Percentiles rank a stretch among this genome's conserved stretches.
These are phyloP conservation scores for Ceratocystis variospora DNA, from an alignment of 2,329 filamentous ascomycete genomes.

Conservation along the genomic window DNA sequence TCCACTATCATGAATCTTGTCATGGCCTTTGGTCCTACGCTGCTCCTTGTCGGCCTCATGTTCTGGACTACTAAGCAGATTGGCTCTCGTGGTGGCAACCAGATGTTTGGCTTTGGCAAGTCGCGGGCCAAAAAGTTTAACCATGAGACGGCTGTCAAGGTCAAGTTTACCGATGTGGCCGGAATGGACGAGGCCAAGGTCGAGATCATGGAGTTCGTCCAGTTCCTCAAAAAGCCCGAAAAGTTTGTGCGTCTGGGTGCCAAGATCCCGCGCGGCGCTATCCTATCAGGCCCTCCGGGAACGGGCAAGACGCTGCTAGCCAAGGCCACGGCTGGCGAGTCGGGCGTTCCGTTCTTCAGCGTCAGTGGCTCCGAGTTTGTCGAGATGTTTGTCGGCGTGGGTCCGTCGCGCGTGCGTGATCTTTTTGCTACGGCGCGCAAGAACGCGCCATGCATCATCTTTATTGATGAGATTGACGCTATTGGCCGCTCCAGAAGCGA, in stretches of 20 bases:
- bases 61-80: slow-evolving; percentile 68
- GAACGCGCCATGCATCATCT: slow-evolving; percentile 95
- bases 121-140: slow-evolving; percentile 96
- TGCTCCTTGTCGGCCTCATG: slow-evolving; percentile 72
- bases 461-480: slow-evolving; percentile 98
- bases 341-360: slow-evolving; percentile 92
- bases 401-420: slow-evolving; percentile 86
- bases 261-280: slow-evolving; percentile 94
- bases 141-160: slow-evolving; percentile 88
- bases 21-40: slow-evolving; percentile 67
- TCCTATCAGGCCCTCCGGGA: slow-evolving; percentile 91
- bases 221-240: slow-evolving; percentile 86
- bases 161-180: slow-evolving; percentile 92
- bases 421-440: slow-evolving; percentile 89
- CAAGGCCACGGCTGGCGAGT: slow-evolving; percentile 95
- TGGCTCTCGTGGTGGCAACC: slow-evolving; percentile 52
- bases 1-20: slow-evolving; percentile 56
- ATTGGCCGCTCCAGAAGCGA: slow-evolving; percentile 85
- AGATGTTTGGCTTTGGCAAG: slow-evolving; percentile 92
- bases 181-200: slow-evolving; percentile 97
- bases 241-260: slow-evolving; percentile 88
- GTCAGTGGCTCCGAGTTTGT: slow-evolving; percentile 98
- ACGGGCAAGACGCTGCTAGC: slow-evolving; percentile 96
- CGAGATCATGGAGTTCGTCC: slow-evolving; percentile 99
- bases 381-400: slow-evolving; percentile 99